Conservation (phyloP, 352 stramenopile genomes). For the Globisporangium paroecandrum region DNA sequence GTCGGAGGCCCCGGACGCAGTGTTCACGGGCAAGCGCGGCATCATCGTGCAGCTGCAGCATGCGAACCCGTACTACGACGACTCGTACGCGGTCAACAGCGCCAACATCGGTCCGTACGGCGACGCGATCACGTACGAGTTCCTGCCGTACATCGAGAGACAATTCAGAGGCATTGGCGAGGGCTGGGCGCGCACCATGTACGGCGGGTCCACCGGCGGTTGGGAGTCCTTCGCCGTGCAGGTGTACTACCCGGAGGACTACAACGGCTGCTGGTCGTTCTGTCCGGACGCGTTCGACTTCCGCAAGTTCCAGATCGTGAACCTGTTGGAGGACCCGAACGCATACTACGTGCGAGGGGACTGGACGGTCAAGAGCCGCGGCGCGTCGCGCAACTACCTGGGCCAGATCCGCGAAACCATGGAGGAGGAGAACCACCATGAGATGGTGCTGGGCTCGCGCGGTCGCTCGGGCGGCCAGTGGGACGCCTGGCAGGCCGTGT, state of each 20-base stretch:
- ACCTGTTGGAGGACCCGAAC: conserved; percentile 58
- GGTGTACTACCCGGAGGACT: conserved; percentile 73
- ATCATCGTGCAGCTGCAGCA: conserved; percentile 78
- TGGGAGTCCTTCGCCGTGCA: conserved; percentile 76
- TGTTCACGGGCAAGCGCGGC: conserved; percentile 58
- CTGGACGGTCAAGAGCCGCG: conserved; percentile 72
- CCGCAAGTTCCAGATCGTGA: conserved; percentile 68
- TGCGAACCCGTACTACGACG: conserved; percentile 78
- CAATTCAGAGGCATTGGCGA: conserved; percentile 62
- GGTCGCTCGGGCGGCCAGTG: conserved; percentile 68
- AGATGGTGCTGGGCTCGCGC: conserved; percentile 55
- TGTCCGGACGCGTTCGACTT: conserved; percentile 77
- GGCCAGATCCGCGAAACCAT: conserved; percentile 70
- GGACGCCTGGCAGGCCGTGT: conserved; percentile 74
- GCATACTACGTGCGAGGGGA: conserved; percentile 65
- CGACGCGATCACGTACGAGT: conserved; percentile 74
- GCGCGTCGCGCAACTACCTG: conserved; percentile 55
- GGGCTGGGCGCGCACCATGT: conserved; percentile 70
- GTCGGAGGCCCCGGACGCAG: conserved; percentile 37
- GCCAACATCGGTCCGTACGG: conserved; percentile 74
- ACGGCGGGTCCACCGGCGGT: conserved; percentile 66
- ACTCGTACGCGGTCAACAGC: conserved; percentile 76
- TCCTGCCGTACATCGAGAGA: conserved; percentile 58
- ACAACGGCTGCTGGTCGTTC: conserved; percentile 83
- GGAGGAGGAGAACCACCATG: conserved; percentile 74